Evolutionary conservation across 345 rosid species (phyloP), one percentile per base, ranked within the genome.

Genomic region (Acer yangbiense): DNA sequence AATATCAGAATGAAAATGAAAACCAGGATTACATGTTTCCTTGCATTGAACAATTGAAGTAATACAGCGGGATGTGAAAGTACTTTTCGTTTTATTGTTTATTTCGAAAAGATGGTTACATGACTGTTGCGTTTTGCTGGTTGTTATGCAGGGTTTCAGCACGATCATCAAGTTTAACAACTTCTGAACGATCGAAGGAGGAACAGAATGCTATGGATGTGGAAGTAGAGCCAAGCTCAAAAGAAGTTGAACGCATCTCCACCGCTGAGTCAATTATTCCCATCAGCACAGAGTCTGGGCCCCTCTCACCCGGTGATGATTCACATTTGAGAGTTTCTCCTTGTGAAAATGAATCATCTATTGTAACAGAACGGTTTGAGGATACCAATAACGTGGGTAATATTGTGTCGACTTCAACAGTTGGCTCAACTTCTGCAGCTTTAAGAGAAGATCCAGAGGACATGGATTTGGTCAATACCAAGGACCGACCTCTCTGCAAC

Each of bases 131-230:
- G 68, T 13, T 43, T 69, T 83, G 62, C 52, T 35, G 71, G 44
- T 64, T 82, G 50, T 63, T 32, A 17, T 72, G 73, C 82, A 94
- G 98, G 88, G 73, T 87, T 83, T 87, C 87, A 77, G 89, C 87
- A 32, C 78, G 92, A 12, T 81, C 91, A 58, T 83, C 94, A 32
- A 82, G 83, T 82, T 83, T 90, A 68, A 76, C 84, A 76, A 78
- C 82, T 74, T 11, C 78, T 65, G 85, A 88, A 80, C 75, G 80
- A 83, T 67, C 73, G 65, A 50, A 83, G 44, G 89, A 82, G 77
- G 77, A 76, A 77, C 80, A 76, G 70, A 72, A 70, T 71, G 71
- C 74, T 71, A 82, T 75, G 16, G 75, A 79, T 43, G 50, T 64
- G 61, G 85, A 83, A 65, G 70, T 11, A 21, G 79, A 78, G 65